Evolutionary conservation across 2,329 filamentous ascomycete genomes (phyloP).

Genomic region (Claviceps paspali): DNA sequence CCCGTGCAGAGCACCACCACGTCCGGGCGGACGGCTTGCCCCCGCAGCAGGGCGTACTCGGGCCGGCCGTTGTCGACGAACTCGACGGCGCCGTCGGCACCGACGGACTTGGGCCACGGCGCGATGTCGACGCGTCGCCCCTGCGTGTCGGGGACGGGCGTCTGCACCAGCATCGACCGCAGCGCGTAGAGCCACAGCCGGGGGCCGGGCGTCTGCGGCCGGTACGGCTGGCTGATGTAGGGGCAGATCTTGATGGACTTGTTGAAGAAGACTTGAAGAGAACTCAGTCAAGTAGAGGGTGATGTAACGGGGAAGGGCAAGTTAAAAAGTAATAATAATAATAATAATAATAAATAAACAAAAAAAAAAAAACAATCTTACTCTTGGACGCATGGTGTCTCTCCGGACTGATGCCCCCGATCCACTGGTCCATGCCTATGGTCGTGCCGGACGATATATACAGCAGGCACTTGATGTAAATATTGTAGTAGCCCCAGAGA

Average conservation of each 20-base stretch:
- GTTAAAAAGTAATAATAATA: too few species aligned
- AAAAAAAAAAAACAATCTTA: conserved; percentile 2
- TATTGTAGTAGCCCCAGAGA: conserved; percentile 27
- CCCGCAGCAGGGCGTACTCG: conserved; percentile 16
- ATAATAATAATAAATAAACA: too few species aligned
- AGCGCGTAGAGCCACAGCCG: conserved; percentile 11
- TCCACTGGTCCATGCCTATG: conserved; percentile 26
- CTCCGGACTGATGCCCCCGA: conserved; percentile 20
- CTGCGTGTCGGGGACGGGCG: conserved; percentile 18
- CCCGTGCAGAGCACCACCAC: conserved; percentile 29
- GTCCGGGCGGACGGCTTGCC: conserved; percentile 21
- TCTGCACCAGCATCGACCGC: conserved; percentile 19
- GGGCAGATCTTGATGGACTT: conserved; percentile 22
- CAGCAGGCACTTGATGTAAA: conserved; percentile 22
- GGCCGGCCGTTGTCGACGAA: conserved; percentile 18
- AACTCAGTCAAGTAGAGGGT: too few species aligned
- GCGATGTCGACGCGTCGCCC: conserved; percentile 24
- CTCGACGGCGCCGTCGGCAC: conserved; percentile 16
- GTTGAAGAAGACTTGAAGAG: conserved; percentile 28
- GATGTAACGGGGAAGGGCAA: too few species aligned
- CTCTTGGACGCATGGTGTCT: conserved; percentile 15
- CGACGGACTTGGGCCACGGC: conserved; percentile 24
- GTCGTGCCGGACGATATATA: conserved; percentile 20
- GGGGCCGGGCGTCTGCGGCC: conserved; percentile 11
- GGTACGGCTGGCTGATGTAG: conserved; percentile 20